phyloP scores from a whole-genome alignment of 441 rosid species.

The Gossypium trilobum region DNA sequence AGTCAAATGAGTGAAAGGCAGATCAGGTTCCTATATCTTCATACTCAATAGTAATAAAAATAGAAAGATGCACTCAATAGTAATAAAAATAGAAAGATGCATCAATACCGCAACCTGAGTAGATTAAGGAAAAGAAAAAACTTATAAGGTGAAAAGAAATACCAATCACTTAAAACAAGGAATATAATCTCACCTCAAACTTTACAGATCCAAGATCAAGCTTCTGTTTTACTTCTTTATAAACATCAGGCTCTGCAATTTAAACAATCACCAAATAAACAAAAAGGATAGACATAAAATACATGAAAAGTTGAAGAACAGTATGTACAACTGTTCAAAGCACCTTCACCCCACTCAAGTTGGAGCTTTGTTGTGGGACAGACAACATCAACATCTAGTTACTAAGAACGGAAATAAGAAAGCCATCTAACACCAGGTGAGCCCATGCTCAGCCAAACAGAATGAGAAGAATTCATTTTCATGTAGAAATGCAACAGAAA shows the following conservation, averaged over 20 bases:
- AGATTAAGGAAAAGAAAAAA: background rate
- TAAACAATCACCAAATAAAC: conserved; percentile 14
- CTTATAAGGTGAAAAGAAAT: background rate
- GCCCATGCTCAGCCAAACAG: background rate
- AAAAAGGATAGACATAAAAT: background rate
- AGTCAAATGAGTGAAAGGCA: background rate
- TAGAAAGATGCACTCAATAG: background rate
- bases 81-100: background rate
- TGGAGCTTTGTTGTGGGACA: background rate
- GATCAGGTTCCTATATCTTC: background rate
- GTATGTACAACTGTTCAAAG: background rate
- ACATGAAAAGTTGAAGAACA: background rate
- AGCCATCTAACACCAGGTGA: background rate
- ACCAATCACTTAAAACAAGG: background rate
- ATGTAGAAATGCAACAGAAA: background rate
- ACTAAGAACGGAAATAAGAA: background rate
- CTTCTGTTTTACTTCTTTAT: conserved; percentile 85
- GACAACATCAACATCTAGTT: background rate
- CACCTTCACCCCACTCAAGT: background rate
- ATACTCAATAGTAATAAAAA: background rate
- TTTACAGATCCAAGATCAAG: conserved; percentile 84
- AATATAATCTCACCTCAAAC: conserved; percentile 60
- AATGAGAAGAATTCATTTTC: background rate
- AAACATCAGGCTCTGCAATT: conserved; percentile 87
- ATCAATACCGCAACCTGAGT: background rate